Conservation (phyloP, 1,139 yeast genomes). For the Candida albicans region DNA sequence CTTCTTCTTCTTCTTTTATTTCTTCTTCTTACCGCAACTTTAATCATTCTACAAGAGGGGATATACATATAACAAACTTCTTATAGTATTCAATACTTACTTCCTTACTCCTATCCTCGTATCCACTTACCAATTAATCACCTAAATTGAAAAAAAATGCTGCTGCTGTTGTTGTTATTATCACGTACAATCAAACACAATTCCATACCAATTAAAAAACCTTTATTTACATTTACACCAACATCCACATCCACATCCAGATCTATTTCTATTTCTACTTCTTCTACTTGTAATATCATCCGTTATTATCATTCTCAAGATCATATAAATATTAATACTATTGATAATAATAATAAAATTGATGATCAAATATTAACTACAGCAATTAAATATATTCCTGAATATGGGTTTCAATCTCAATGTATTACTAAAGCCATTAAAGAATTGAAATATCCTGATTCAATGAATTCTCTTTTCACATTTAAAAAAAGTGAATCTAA, state of each 20-base stretch:
- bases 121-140: no score
- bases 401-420: slow-evolving; percentile 62
- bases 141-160: no score
- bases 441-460: slow-evolving; percentile 62
- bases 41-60: no score
- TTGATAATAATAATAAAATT: slow-evolving; percentile 31
- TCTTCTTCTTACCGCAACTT: no score
- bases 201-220: no score
- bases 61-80: no score
- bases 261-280: not conserved
- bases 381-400: slow-evolving; percentile 58
- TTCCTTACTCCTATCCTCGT: no score
- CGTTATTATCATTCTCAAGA: slow-evolving; percentile 35
- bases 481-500: slow-evolving; percentile 23
- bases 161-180: no score
- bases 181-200: no score
- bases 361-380: slow-evolving; percentile 37
- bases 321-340: slow-evolving; percentile 36
- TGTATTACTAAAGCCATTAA: slow-evolving; percentile 65
- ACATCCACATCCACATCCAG: not conserved
- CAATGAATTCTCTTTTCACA: slow-evolving; percentile 59
- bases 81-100: no score
- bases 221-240: not conserved
- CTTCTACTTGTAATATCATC: no score
- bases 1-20: no score